phyloP scores from a whole-genome alignment of 768 basidiomycete species.

The Pleurotus ostreatus region DNA sequence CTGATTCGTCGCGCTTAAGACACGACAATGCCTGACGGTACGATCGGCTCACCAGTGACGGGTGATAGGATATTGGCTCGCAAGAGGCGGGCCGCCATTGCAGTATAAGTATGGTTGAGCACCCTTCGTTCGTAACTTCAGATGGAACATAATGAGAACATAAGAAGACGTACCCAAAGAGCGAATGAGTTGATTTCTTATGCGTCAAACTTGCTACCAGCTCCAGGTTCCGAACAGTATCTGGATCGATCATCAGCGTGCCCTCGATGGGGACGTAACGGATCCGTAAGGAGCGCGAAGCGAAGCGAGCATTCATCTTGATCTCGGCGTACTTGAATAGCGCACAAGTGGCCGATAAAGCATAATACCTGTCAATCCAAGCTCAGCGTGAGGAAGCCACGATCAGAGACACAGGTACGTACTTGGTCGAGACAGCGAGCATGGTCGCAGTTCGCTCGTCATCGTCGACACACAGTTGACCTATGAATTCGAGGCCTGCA shows the following conservation, averaged over 20 bases:
- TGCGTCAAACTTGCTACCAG: conserved; percentile 72
- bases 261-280: conserved; percentile 80
- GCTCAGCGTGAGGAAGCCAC: background rate
- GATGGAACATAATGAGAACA: background rate
- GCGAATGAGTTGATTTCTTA: conserved; percentile 66
- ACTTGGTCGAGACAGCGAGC: conserved; percentile 79
- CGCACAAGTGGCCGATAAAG: conserved; percentile 80
- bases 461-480: conserved; percentile 74
- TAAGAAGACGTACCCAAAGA: conserved; percentile 63
- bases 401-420: conserved; percentile 23
- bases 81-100: conserved; percentile 84
- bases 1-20: conserved; percentile 25
- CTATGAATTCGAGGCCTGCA: conserved; percentile 76
- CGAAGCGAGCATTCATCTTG: conserved; percentile 67
- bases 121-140: conserved; percentile 34
- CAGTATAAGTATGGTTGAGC: conserved; percentile 80
- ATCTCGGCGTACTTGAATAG: conserved; percentile 83
- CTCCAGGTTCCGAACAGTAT: conserved; percentile 86
- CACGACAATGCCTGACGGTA: background rate
- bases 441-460: conserved; percentile 79
- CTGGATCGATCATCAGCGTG: conserved; percentile 92
- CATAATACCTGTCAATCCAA: conserved; percentile 64
- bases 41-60: conserved; percentile 48
- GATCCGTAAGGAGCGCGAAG: conserved; percentile 66
- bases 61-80: conserved; percentile 82